These are phyloP conservation scores for Pythium rishiriense DNA, from an alignment of 352 stramenopile genomes.

Conservation along the genomic window DNA sequence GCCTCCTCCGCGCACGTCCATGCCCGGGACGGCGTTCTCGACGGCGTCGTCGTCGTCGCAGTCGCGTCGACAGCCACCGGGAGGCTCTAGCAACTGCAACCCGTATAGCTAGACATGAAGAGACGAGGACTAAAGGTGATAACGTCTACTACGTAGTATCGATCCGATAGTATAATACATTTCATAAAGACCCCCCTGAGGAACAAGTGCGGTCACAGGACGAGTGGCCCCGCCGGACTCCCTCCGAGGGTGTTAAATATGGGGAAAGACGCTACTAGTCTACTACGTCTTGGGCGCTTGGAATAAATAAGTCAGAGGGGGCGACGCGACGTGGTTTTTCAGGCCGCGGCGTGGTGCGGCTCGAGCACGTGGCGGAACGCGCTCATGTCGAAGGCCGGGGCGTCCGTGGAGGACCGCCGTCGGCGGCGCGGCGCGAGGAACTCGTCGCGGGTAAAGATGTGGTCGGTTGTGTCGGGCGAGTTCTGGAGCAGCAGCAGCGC, in stretches of 20 bases:
- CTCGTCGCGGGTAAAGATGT: conserved; percentile 27
- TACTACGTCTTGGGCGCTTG: neutral
- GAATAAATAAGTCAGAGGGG: conserved; percentile 12
- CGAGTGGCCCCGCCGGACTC: too few relatives aligned
- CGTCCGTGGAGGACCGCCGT: conserved; percentile 21
- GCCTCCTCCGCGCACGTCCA: conserved; percentile 9
- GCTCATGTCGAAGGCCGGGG: conserved; percentile 44
- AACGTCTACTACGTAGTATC: too few relatives aligned
- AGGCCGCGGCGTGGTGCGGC: conserved; percentile 9
- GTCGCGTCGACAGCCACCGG: conserved; percentile 50
- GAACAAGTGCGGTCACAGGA: too few relatives aligned
- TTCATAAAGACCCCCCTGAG: too few relatives aligned
- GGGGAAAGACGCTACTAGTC: too few relatives aligned
- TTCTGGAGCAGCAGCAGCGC: conserved; percentile 35
- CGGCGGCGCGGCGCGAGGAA: conserved; percentile 5
- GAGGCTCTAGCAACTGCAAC: conserved; percentile 65
- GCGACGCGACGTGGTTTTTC: neutral
- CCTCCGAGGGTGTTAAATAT: too few relatives aligned
- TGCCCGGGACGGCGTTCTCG: conserved; percentile 15
- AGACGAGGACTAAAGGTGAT: neutral
- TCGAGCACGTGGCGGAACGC: conserved; percentile 45
- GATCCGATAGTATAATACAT: neutral
- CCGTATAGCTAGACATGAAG: conserved; percentile 33
- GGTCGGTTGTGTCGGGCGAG: conserved; percentile 38
- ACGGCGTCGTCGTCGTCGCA: conserved; percentile 18